Percentiles rank a stretch among this genome's conserved stretches.
Evolutionary conservation across 371 early-diverging fungal genomes (phyloP).

Genomic region (Mortierella sp.): DNA sequence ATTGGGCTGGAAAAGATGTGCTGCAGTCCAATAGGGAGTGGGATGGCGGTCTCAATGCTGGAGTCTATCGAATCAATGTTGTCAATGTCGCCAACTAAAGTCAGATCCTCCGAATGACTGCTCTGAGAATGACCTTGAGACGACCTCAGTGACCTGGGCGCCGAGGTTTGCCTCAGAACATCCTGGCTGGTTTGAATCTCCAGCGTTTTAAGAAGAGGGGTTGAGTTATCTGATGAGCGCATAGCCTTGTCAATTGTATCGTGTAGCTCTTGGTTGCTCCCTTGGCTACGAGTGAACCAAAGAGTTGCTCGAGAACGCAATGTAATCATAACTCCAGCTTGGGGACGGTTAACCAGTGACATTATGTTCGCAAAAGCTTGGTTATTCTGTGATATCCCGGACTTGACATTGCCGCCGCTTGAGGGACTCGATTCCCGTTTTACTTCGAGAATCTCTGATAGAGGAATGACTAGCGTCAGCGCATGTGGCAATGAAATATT

Average conservation of each 20-base stretch:
- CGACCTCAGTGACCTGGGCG: constrained; percentile 1
- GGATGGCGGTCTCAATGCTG: constrained; percentile 15
- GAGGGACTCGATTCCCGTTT: constrained; percentile 45
- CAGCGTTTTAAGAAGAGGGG: constrained; percentile 24
- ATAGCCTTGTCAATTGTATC: constrained; percentile 21
- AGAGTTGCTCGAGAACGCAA: constrained; percentile 29
- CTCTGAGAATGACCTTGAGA: constrained; percentile 17
- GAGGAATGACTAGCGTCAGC: constrained; percentile 37
- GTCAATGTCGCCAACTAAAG: constrained; percentile 17
- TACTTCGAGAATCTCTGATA: constrained; percentile 34
- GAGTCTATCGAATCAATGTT: background rate
- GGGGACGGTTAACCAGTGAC: constrained; percentile 31
- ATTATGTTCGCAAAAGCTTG: constrained; percentile 33
- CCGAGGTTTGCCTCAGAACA: background rate
- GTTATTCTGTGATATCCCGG: constrained; percentile 2
- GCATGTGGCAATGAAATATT: background rate
- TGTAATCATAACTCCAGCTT: constrained; percentile 17
- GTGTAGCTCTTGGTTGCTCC: constrained; percentile 32
- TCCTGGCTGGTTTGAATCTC: constrained; percentile 27
- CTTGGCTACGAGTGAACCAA: constrained; percentile 31
- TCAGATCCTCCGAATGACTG: constrained; percentile 23
- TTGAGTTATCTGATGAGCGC: constrained; percentile 12
- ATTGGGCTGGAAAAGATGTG: constrained; percentile 15
- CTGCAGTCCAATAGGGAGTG: constrained; percentile 32
- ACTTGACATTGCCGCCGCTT: background rate